Evolutionary conservation across 176 grass and related monocot genomes (phyloP), one percentile per base, ranked within the genome.

Genomic region (Typha latifolia): DNA sequence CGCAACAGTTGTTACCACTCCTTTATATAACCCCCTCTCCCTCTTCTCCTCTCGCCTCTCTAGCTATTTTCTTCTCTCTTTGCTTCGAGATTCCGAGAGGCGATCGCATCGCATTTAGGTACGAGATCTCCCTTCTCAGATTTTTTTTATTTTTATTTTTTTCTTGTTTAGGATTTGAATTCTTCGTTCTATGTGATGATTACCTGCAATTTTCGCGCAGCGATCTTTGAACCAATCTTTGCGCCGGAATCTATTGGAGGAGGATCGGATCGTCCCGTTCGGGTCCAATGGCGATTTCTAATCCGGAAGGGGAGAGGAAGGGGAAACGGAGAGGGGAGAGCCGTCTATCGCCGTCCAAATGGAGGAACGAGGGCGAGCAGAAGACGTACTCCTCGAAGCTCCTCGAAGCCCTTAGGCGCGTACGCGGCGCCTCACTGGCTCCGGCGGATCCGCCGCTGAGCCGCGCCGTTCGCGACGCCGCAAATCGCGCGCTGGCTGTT

Each of bases 371-470:
- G 74, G 79, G 86, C 19, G 94, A 84, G 78, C 93, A 85, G 68
- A 79, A 75, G 70, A 75, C 79, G 32, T 92, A 97, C 85, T 97
- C 93, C 4, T 92, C 85, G 32, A 97, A 92, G 81, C 93, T 97
- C 48, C 71, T 97, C 43, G 85, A 89, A 53, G 88, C 83, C 12
- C 72, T 97, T 62, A 82, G 85, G 27, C 75, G 84, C 15, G 89
- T 97, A n/a, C 77, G 92, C 55, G 10, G 37, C n/a, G 53, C 53
- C 16, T 19, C 53, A 10, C 18, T 4, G 53, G 37, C 37, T 43
- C 37, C 5, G 53, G 53, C 53, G 53, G n/a, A 16, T 7, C 53
- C n/a, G n/a, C 53, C 53, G 4, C n/a, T 8, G 53, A 57, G 53
- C 15, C 53, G 16, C 0, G 7, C 20, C 18, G 53, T 97, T 37